Conservation (phyloP, 1,284 basidiomycete species). For the Neotropicomus parvogracilis region DNA sequence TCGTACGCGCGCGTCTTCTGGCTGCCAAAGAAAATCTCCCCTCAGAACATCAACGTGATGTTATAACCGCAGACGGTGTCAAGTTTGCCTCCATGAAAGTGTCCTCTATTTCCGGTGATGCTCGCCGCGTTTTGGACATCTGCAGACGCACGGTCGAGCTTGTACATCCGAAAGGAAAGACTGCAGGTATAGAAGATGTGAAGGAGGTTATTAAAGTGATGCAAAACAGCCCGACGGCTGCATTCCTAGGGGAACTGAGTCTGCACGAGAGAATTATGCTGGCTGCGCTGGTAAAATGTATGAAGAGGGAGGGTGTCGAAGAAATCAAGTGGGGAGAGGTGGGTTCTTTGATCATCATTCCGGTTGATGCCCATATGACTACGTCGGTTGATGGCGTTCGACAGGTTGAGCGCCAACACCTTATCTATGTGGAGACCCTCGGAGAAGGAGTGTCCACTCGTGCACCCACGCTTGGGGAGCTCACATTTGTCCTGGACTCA, state of each 20-base stretch:
- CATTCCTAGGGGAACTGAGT: slow-evolving; percentile 76
- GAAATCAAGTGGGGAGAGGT: slow-evolving; percentile 86
- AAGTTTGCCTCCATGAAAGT: slow-evolving; percentile 90
- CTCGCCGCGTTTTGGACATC: slow-evolving; percentile 89
- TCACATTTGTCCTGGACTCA: slow-evolving; percentile 61
- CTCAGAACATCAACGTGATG: slow-evolving; percentile 38
- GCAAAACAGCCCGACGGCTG: slow-evolving; percentile 88
- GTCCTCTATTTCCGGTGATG: slow-evolving; percentile 92
- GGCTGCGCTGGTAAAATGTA: slow-evolving; percentile 81
- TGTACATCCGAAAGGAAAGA: slow-evolving; percentile 47
- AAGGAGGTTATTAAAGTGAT: slow-evolving; percentile 82
- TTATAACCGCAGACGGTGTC: slow-evolving; percentile 77
- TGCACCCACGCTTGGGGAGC: slow-evolving; percentile 53
- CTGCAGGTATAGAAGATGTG: slow-evolving; percentile 74
- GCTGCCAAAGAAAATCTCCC: slow-evolving; percentile 51
- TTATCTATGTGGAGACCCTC: slow-evolving; percentile 56
- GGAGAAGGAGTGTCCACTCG: slow-evolving; percentile 49
- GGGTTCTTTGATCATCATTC: slow-evolving; percentile 20
- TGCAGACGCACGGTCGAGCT: slow-evolving; percentile 88
- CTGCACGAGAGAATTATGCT: slow-evolving; percentile 88
- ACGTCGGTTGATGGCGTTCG: neutral
- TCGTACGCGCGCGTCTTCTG: slow-evolving; percentile 78
- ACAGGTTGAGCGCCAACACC: slow-evolving; percentile 67
- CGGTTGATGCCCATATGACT: slow-evolving; percentile 7
- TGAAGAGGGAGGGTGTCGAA: slow-evolving; percentile 81